phyloP scores from a whole-genome alignment of 768 basidiomycete species.

The Calocera cornea region DNA sequence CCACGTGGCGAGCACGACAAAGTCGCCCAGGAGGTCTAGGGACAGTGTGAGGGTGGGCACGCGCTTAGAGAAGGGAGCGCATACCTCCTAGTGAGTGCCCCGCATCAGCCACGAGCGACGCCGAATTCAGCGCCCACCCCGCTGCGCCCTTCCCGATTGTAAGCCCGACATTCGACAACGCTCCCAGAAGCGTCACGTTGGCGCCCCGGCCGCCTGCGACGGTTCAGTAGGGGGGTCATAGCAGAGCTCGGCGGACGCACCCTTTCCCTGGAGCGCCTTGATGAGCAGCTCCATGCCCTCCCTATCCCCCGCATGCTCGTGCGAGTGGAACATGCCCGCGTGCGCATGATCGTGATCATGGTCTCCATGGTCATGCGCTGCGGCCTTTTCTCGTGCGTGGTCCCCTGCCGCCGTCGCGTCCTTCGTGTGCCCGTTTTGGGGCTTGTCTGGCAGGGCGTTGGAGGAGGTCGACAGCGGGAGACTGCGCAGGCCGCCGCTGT shows the following conservation, averaged over 20 bases:
- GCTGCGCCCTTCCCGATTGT: slow-evolving; percentile 76
- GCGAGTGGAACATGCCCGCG: slow-evolving; percentile 43
- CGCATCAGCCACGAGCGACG: slow-evolving; percentile 82
- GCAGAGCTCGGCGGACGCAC: slow-evolving; percentile 27
- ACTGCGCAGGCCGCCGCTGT: not conserved
- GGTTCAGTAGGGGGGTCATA: not conserved
- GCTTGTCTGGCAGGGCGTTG: not conserved
- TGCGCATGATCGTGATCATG: slow-evolving; percentile 34
- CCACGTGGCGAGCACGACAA: slow-evolving; percentile 84
- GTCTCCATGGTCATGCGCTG: slow-evolving; percentile 17
- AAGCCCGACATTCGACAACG: slow-evolving; percentile 67
- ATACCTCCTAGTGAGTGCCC: slow-evolving; percentile 79
- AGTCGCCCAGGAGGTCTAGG: slow-evolving; percentile 72
- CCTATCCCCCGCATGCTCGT: slow-evolving; percentile 44
- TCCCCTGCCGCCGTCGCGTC: not conserved
- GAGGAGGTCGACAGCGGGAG: not conserved
- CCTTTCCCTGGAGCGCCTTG: slow-evolving; percentile 49
- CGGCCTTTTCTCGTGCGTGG: not conserved
- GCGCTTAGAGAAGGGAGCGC: slow-evolving; percentile 14
- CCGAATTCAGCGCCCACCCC: slow-evolving; percentile 75
- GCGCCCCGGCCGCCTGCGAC: slow-evolving; percentile 62
- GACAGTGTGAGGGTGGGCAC: not conserved
- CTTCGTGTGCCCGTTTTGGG: not conserved
- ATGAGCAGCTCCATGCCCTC: slow-evolving; percentile 57
- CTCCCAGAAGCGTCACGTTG: slow-evolving; percentile 70